Evolutionary conservation across 441 rosid genomes (phyloP).

Genomic region (Kokia cookei): DNA sequence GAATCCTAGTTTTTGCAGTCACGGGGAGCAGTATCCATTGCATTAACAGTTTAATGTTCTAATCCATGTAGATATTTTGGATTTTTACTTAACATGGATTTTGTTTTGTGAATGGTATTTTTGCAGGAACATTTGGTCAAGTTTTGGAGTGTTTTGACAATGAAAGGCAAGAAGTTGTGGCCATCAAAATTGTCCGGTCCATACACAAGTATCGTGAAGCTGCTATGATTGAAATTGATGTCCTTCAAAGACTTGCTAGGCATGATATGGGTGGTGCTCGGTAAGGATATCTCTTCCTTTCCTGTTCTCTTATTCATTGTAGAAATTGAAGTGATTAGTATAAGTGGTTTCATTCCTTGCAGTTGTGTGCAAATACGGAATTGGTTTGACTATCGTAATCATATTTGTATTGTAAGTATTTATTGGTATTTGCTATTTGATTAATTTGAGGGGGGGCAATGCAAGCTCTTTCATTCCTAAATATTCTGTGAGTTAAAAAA

Average conservation of each 20-base stretch:
- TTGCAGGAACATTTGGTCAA: constrained; percentile 85
- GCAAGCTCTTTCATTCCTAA: constrained; percentile 26
- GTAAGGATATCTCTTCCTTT: constrained; percentile 38
- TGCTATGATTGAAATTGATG: constrained; percentile 90
- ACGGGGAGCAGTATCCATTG: background rate
- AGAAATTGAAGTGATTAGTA: constrained; percentile 35
- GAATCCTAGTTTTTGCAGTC: background rate
- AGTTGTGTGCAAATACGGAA: constrained; percentile 99
- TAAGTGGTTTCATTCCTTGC: constrained; percentile 75
- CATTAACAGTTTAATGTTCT: background rate
- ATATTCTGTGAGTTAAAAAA: constrained; percentile 53
- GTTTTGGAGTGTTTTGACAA: constrained; percentile 85
- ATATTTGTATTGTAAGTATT: constrained; percentile 96
- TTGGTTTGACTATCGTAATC: constrained; percentile 99
- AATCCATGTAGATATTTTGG: background rate
- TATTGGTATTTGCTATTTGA: constrained; percentile 45
- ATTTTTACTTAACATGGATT: background rate
- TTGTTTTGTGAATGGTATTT: constrained; percentile 4
- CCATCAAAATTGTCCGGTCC: constrained; percentile 82
- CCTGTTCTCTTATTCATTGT: constrained; percentile 11
- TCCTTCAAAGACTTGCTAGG: constrained; percentile 76
- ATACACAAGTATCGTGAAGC: constrained; percentile 86
- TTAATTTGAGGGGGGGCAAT: constrained; percentile 44
- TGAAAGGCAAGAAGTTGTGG: constrained; percentile 71
- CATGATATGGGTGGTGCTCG: constrained; percentile 66